Evolutionary conservation across 2,329 filamentous ascomycete species (phyloP).

Genomic region (Neofusicoccum umdonicola): DNA sequence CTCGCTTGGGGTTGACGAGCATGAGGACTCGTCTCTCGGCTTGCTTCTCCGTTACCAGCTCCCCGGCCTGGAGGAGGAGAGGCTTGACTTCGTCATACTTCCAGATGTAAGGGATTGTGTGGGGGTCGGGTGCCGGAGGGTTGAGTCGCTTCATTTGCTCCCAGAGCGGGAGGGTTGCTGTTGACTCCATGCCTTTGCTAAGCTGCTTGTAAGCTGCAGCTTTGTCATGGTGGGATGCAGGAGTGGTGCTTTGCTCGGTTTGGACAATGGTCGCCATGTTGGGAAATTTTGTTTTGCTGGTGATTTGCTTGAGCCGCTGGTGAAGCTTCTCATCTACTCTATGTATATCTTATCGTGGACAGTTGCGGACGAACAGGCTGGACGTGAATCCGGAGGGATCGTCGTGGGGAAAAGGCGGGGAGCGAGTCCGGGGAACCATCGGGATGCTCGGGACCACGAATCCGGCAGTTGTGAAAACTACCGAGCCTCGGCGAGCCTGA

Average conservation of each 20-base stretch:
- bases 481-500: background rate
- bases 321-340: background rate
- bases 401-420: background rate
- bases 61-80: constrained; percentile 35
- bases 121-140: constrained; percentile 48
- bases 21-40: constrained; percentile 43
- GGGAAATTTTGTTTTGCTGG: too few species aligned
- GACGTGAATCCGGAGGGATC: background rate
- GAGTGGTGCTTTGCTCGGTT: background rate
- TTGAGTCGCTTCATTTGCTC: constrained; percentile 49
- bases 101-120: constrained; percentile 38
- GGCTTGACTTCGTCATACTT: constrained; percentile 38
- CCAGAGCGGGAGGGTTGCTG: constrained; percentile 43
- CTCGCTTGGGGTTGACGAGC: constrained; percentile 39
- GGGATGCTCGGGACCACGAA: background rate
- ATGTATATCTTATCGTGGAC: background rate
- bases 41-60: constrained; percentile 37
- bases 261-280: background rate
- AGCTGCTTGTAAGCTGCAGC: background rate
- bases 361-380: background rate
- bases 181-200: constrained; percentile 19
- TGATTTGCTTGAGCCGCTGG: background rate
- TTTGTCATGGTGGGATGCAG: background rate
- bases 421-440: background rate
- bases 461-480: background rate